Evolutionary conservation across 352 stramenopile genomes (phyloP), one percentile per base, ranked within the genome.

Genomic region (Saprolegnia parasitica): DNA sequence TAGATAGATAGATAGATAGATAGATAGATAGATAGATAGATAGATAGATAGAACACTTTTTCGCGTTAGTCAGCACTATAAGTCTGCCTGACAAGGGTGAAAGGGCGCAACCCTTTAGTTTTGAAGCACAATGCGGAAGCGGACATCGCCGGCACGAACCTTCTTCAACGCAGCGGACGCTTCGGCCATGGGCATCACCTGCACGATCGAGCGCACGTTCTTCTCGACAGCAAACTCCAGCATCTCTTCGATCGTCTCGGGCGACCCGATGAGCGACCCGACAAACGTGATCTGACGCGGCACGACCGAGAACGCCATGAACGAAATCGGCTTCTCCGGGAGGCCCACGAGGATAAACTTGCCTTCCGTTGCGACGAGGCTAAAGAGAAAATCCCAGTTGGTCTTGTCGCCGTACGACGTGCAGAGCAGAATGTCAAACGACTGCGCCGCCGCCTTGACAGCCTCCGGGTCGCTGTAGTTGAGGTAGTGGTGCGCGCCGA

Each of bases 171-270:
- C 75, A n/a, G 79, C 65, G 55, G 85, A 81, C 18, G 75, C 77
- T 47, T 83, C 62, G 29, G 16, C 56, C 76, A 84, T 81, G 0
- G 77, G 74, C 42, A 86, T 50, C 56, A 80, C 80, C 71, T 87
- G 68, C 45, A 84, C 83, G 45, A 84, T 67, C 9, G 80, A 68
- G 15, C 75, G 74, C 49, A 96, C 85, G 35, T 91, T 81, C 73
- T 94, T 84, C 56, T 86, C 74, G 18, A 75, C 80, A 57, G 86
- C 94, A 46, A 96, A 79, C 46, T 91, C 73, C n/a, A 96, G 71
- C 82, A 93, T 91, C 29, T 88, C 79, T 73, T 93, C 83, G 49
- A 86, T 93, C 49, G 87, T 78, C 6, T 26, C 45, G 35, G 86
- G 78, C 49, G 76, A 74, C 40, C 87, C 86, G 71, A 95, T 81